Conservation (phyloP, 177 flowering plant genomes). For the Vitis hybrid region DNA sequence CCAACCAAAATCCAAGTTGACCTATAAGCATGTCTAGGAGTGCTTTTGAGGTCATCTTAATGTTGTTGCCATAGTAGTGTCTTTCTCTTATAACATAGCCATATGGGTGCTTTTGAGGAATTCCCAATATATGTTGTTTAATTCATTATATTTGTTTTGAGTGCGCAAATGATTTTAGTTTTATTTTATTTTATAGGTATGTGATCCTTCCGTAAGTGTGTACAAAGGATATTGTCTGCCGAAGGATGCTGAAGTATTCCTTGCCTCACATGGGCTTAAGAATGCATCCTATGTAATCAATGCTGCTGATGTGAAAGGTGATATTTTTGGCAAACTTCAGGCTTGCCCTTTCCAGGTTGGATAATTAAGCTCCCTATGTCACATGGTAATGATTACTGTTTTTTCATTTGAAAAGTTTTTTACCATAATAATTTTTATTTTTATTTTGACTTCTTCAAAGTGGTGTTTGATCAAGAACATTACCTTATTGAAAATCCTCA, state of each 20-base stretch:
- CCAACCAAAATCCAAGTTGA: too few species aligned
- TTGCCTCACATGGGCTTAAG: conserved; percentile 68
- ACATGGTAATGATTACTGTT: background rate
- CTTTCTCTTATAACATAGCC: too few species aligned
- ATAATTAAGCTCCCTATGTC: background rate
- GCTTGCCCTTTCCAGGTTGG: conserved; percentile 73
- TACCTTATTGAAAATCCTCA: too few species aligned
- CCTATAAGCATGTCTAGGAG: too few species aligned
- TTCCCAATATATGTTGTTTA: background rate
- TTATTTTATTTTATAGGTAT: conserved; percentile 34
- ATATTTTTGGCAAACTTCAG: conserved; percentile 61
- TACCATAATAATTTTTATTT: background rate
- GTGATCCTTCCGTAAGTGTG: conserved; percentile 66
- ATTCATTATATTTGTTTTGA: background rate
- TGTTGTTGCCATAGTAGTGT: too few species aligned
- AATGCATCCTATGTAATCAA: conserved; percentile 62
- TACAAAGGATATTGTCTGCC: conserved; percentile 71
- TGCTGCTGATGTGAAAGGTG: conserved; percentile 58
- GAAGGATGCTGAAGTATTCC: conserved; percentile 63
- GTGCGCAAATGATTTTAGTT: background rate
- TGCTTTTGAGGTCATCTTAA: too few species aligned
- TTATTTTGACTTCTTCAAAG: too few species aligned
- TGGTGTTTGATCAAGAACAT: too few species aligned
- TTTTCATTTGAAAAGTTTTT: background rate
- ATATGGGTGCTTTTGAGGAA: background rate